These are phyloP conservation scores for Xanthoconium separans DNA, from an alignment of 1,284 basidiomycete species.

Conservation along the genomic window DNA sequence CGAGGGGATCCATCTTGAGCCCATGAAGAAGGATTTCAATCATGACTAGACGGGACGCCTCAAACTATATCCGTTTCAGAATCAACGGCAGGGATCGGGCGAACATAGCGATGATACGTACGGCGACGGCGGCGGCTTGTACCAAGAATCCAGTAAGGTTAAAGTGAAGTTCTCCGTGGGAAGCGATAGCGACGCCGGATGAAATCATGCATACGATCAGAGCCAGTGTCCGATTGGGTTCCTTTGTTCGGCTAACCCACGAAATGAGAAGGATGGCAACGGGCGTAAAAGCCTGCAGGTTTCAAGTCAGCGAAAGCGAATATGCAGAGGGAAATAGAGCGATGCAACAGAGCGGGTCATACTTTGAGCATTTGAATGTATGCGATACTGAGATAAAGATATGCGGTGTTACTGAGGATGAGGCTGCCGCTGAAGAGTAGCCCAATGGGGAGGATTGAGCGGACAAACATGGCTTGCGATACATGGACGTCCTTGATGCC, in stretches of 20 bases:
- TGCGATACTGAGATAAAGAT: conserved; percentile 86
- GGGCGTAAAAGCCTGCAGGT: conserved; percentile 84
- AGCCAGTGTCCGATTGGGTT: conserved; percentile 79
- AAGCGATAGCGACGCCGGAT: conserved; percentile 83
- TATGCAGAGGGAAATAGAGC: background rate
- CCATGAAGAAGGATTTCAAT: conserved; percentile 95
- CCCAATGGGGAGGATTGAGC: conserved; percentile 92
- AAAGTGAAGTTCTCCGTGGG: conserved; percentile 86
- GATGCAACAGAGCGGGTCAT: conserved; percentile 5
- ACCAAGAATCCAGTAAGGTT: conserved; percentile 85
- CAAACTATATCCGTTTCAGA: conserved; percentile 52
- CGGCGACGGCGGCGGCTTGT: conserved; percentile 78
- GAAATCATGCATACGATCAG: conserved; percentile 93
- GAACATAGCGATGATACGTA: conserved; percentile 37
- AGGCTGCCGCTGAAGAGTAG: conserved; percentile 90
- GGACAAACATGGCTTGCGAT: conserved; percentile 78
- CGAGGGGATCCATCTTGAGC: conserved; percentile 95
- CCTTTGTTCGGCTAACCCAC: conserved; percentile 86
- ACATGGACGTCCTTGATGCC: conserved; percentile 87
- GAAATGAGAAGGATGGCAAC: conserved; percentile 96
- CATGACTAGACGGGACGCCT: conserved; percentile 91
- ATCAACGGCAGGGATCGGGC: background rate
- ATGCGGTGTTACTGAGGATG: conserved; percentile 93
- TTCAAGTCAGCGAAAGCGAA: conserved; percentile 5
- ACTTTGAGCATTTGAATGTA: conserved; percentile 99